These are phyloP conservation scores for Porogramme epimiltina DNA, from an alignment of 1,284 basidiomycete genomes.

Conservation along the genomic window DNA sequence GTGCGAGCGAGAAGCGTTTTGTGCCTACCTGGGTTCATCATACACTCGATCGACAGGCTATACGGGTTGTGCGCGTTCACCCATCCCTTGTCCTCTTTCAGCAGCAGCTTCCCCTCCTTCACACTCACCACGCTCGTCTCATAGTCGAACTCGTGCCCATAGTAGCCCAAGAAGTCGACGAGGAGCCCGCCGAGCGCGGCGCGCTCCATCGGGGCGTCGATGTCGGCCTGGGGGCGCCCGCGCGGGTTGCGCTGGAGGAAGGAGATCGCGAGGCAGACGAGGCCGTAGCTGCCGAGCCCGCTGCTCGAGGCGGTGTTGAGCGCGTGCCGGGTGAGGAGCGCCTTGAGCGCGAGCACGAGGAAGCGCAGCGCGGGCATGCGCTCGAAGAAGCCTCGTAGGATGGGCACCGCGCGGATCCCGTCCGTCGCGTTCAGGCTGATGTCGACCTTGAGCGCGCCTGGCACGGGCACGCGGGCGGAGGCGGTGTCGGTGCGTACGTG, in stretches of 20 bases:
- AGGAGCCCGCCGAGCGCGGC: constrained; percentile 48
- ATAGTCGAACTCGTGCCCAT: constrained; percentile 46
- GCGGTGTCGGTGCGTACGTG: not conserved
- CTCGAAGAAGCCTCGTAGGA: constrained; percentile 60
- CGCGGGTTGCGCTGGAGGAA: constrained; percentile 66
- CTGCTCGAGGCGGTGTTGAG: constrained; percentile 76
- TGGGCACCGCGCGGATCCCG: constrained; percentile 60
- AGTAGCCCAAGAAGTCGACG: constrained; percentile 48
- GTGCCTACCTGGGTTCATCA: constrained; percentile 39
- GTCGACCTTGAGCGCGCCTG: constrained; percentile 67
- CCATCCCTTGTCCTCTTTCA: constrained; percentile 41
- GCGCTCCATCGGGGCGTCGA: constrained; percentile 40
- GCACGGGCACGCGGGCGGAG: not conserved
- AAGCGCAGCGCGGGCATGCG: constrained; percentile 65
- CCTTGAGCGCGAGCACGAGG: constrained; percentile 72
- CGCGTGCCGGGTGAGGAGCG: constrained; percentile 62
- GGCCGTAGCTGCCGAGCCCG: constrained; percentile 76
- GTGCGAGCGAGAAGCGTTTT: not conserved
- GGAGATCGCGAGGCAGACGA: constrained; percentile 71
- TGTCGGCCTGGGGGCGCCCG: constrained; percentile 27
- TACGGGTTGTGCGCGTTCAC: constrained; percentile 26
- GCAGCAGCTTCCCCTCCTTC: constrained; percentile 33
- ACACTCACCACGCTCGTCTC: constrained; percentile 43
- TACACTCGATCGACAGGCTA: constrained; percentile 44
- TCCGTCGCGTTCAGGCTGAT: constrained; percentile 70